phyloP scores from a whole-genome alignment of 352 stramenopile species.

The Blastocystis sp. region DNA sequence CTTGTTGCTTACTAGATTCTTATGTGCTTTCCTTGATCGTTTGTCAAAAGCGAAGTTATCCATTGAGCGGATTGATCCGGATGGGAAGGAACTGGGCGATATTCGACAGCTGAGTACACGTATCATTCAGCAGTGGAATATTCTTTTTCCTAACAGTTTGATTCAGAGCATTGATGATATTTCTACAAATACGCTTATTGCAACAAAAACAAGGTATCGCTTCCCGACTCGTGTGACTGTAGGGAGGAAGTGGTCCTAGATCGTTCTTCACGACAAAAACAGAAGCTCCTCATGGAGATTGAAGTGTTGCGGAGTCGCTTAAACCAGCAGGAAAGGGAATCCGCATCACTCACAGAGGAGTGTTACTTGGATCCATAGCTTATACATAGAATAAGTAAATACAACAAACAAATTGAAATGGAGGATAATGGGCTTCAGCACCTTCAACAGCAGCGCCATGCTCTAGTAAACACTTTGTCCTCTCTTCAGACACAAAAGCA shows the following conservation, averaged over 20 bases:
- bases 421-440: background rate
- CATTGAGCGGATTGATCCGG: background rate
- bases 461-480: background rate
- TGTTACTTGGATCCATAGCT: background rate
- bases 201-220: constrained; percentile 36
- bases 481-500: constrained; percentile 37
- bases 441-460: background rate
- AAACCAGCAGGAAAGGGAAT: background rate
- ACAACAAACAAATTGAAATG: constrained; percentile 14
- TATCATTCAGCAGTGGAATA: constrained; percentile 57
- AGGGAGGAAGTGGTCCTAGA: constrained; percentile 52
- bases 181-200: constrained; percentile 14
- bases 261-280: constrained; percentile 34
- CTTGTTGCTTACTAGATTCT: background rate
- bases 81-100: background rate
- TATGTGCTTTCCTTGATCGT: constrained; percentile 36
- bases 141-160: constrained; percentile 35
- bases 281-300: constrained; percentile 38
- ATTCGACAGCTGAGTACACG: constrained; percentile 39
- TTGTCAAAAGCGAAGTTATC: constrained; percentile 22
- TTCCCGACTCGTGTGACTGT: background rate
- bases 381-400: constrained; percentile 31
- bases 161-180: constrained; percentile 27
- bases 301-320: background rate
- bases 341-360: constrained; percentile 1